phyloP scores from a whole-genome alignment of 106 monocot species.

The Hemerocallis citrina region DNA sequence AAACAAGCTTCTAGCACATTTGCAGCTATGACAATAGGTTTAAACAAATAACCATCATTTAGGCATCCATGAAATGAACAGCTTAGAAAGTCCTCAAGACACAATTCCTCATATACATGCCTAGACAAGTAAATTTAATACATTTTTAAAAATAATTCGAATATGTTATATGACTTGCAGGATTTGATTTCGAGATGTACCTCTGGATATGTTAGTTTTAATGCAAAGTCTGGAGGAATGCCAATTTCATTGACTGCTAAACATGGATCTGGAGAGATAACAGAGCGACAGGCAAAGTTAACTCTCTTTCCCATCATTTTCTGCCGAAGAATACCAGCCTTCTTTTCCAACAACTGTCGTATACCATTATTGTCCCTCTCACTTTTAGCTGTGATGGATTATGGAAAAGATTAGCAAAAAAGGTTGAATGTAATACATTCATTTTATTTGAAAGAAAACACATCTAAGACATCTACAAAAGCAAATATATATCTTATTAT shows the following conservation, averaged over 20 bases:
- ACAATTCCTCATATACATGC: conserved; percentile 1
- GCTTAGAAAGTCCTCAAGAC: too few species aligned
- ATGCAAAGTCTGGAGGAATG: conserved; percentile 92
- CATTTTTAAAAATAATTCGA: too few species aligned
- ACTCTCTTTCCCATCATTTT: conserved; percentile 99
- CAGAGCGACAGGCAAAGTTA: conserved; percentile 94
- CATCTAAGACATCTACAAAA: too few species aligned
- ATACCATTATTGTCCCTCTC: conserved; percentile 53
- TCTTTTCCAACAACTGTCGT: conserved; percentile 85
- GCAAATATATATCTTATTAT: too few species aligned
- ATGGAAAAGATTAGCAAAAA: neutral
- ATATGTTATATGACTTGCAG: neutral
- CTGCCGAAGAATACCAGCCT: conserved; percentile 79
- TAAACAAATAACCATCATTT: neutral
- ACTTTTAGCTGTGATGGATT: conserved; percentile 28
- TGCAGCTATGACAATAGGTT: too few species aligned
- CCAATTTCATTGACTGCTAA: conserved; percentile 98
- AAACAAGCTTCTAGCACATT: neutral
- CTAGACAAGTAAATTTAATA: neutral
- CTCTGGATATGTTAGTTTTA: conserved; percentile 92
- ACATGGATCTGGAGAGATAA: conserved; percentile 98
- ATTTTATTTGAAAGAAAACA: too few species aligned
- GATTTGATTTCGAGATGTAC: conserved; percentile 13
- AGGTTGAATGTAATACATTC: neutral
- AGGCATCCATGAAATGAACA: neutral